Evolutionary conservation across 2,329 filamentous ascomycete genomes (phyloP), one percentile per base, ranked within the genome.

Genomic region (Pseudogymnoascus sp.): DNA sequence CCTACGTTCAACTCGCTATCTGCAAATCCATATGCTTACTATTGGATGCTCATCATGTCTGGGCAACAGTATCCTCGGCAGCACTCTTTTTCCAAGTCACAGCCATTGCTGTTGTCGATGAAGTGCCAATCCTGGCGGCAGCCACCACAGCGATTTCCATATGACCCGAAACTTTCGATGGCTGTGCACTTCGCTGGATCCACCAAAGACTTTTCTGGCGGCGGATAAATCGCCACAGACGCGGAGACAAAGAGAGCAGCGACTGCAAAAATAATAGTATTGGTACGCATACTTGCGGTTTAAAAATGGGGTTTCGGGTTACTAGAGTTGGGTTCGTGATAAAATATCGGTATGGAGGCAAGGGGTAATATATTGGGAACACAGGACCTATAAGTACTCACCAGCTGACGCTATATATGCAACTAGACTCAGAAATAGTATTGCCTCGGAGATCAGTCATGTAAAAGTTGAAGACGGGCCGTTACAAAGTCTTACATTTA

Each of bases 241-340:
- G 13, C 48, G 9, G 48, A 33, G 29, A 6, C 29, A 7, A 55
- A 21, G 29, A 55, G 48, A 33, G 48, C 15, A 21, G 48, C n/a
- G 29, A 55, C 21, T 55, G 48, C 29, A 8, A 55, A 33, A 55
- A 21, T 18, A 12, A 4, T 15, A 5, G 29, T 55, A 29, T 33
- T 55, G 48, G 33, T 55, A 6, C 29, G 48, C 48, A 55, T 55
- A 33, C 8, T 55, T 55, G 48, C 48, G 29, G n/a, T 55, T 55
- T 9, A 8, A 13, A 5, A 10, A 15, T 33, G 33, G 9, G n/a
- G 12, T 55, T 55, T 31, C 9, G 29, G 29, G 6, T 12, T 21
- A 7, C 29, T 33, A 29, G 29, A 21, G n/a, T 13, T 55, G 29
- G 9, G 13, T 33, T 33, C 33, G n/a, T 4, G 48, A 55, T 18